These are phyloP conservation scores for Populus hybrid DNA, from an alignment of 441 rosid genomes.

Conservation along the genomic window DNA sequence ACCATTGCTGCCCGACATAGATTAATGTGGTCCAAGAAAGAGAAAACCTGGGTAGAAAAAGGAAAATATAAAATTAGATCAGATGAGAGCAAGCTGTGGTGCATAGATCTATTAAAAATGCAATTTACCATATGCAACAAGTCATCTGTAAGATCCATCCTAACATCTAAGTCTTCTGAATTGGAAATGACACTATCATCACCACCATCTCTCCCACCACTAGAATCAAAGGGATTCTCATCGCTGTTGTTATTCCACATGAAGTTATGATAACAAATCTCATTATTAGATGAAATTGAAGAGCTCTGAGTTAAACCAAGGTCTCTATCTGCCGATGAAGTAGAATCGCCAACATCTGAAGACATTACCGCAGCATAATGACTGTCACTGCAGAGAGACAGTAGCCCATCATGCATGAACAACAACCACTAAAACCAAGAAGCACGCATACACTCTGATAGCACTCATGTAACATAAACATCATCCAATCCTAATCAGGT, in stretches of 20 bases:
- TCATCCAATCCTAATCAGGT: neutral
- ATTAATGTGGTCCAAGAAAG: slow-evolving; percentile 73
- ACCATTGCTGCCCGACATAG: slow-evolving; percentile 89
- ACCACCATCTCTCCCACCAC: slow-evolving; percentile 46
- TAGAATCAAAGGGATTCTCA: slow-evolving; percentile 33
- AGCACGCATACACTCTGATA: neutral
- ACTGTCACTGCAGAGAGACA: slow-evolving; percentile 39
- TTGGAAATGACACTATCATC: slow-evolving; percentile 48
- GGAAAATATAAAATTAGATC: slow-evolving; percentile 10
- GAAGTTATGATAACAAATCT: slow-evolving; percentile 54
- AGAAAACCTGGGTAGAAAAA: slow-evolving; percentile 64
- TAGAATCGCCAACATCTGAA: slow-evolving; percentile 42
- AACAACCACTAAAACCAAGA: neutral
- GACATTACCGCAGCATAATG: slow-evolving; percentile 29
- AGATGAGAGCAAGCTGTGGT: neutral
- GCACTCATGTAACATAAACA: neutral
- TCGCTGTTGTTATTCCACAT: slow-evolving; percentile 52
- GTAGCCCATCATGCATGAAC: slow-evolving; percentile 11
- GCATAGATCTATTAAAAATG: neutral
- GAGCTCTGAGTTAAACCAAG: slow-evolving; percentile 34
- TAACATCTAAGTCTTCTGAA: slow-evolving; percentile 57
- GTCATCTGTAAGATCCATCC: slow-evolving; percentile 95
- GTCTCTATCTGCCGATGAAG: slow-evolving; percentile 35
- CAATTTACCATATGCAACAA: slow-evolving; percentile 79
- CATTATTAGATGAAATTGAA: slow-evolving; percentile 37